These are phyloP conservation scores for Hemisphaericaspora nanyangensis DNA, from an alignment of 805 yeast genomes.

Conservation along the genomic window DNA sequence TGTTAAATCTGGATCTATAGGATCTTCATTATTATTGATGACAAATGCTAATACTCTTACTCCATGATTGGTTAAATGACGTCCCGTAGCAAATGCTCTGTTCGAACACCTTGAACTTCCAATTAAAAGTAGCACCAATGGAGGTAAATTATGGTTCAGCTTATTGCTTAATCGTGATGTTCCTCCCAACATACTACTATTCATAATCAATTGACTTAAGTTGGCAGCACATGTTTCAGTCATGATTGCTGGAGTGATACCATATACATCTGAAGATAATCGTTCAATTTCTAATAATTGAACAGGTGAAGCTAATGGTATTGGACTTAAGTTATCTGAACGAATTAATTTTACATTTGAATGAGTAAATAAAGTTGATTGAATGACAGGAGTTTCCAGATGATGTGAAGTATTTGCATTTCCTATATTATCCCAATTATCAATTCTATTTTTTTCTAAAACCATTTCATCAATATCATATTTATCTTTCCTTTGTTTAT, in stretches of 20 bases:
- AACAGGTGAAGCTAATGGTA: slow-evolving; percentile 70
- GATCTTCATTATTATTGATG: slow-evolving; percentile 29
- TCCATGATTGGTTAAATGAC: slow-evolving; percentile 73
- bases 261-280: slow-evolving; percentile 46
- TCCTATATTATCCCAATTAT: slow-evolving; percentile 53
- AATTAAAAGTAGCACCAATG: slow-evolving; percentile 63
- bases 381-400: slow-evolving; percentile 11
- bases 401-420: slow-evolving; percentile 6
- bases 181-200: slow-evolving; percentile 60
- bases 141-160: slow-evolving; percentile 74
- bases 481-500: slow-evolving; percentile 39
- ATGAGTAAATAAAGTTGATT: slow-evolving; percentile 12
- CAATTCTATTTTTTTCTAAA: slow-evolving; percentile 37
- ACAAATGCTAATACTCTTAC: slow-evolving; percentile 59
- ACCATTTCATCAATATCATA: slow-evolving; percentile 75
- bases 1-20: slow-evolving; percentile 40
- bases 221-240: slow-evolving; percentile 70
- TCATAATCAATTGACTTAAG: slow-evolving; percentile 52
- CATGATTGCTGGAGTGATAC: slow-evolving; percentile 44
- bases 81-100: slow-evolving; percentile 72
- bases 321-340: slow-evolving; percentile 17
- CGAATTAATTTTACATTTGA: slow-evolving; percentile 17
- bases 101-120: slow-evolving; percentile 78
- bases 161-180: slow-evolving; percentile 52
- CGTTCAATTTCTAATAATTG: slow-evolving; percentile 77